A percentile compares a stretch with the other conserved stretches of the same genome.
Evolutionary conservation across 441 rosid species (phyloP).

Genomic region (Eruca vesicaria): DNA sequence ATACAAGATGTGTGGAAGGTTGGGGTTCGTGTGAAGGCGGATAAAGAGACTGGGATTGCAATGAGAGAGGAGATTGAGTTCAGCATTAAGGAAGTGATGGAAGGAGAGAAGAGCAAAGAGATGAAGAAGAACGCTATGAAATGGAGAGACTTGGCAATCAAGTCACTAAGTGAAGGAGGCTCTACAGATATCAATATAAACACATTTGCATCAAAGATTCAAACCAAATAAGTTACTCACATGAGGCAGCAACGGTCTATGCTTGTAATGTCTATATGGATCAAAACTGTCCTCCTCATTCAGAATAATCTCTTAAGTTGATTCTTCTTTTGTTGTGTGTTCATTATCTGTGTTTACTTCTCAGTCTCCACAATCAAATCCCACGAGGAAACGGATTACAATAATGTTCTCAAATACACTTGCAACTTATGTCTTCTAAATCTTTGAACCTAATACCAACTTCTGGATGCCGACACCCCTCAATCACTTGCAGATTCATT

Average conservation of each 20-base stretch:
- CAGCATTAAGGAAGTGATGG: slow-evolving; percentile 39
- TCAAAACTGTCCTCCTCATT: neutral
- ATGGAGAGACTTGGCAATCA: slow-evolving; percentile 46
- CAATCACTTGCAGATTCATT: neutral
- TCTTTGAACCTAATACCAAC: too few relatives aligned
- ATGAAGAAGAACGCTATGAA: slow-evolving; percentile 35
- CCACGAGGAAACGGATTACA: neutral
- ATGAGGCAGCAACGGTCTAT: neutral
- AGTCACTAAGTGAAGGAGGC: slow-evolving; percentile 44
- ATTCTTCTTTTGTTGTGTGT: slow-evolving; percentile 3
- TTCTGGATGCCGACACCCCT: too few relatives aligned
- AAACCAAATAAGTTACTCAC: slow-evolving; percentile 4
- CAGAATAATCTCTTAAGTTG: neutral
- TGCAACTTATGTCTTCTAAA: neutral
- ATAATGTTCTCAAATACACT: neutral
- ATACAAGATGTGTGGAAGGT: slow-evolving; percentile 51
- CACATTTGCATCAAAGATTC: slow-evolving; percentile 26
- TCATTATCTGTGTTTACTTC: neutral
- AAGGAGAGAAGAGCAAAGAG: slow-evolving; percentile 41
- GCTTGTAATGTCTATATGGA: neutral
- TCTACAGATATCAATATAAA: slow-evolving; percentile 39
- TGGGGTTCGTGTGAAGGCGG: slow-evolving; percentile 37
- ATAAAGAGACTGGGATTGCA: slow-evolving; percentile 36
- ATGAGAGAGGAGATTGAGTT: slow-evolving; percentile 37
- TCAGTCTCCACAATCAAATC: neutral